These are phyloP conservation scores for Macrolepiota dolichaula DNA, from an alignment of 768 basidiomycete genomes.

Conservation along the genomic window DNA sequence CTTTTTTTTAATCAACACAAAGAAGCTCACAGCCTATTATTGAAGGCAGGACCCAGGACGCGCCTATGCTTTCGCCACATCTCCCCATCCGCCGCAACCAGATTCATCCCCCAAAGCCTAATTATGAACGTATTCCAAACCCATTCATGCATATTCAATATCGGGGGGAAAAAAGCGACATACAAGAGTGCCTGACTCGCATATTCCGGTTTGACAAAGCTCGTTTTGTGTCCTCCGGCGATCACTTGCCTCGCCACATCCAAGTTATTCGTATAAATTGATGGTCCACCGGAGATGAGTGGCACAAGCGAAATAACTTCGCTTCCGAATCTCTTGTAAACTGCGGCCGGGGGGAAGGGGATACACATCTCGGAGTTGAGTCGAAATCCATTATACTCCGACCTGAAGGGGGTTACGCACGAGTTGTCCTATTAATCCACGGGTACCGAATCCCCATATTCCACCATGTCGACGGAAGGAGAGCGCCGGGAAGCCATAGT, in stretches of 20 bases:
- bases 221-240: slow-evolving; percentile 33
- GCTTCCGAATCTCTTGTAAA: slow-evolving; percentile 30
- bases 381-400: neutral
- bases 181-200: slow-evolving; percentile 30
- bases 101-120: slow-evolving; percentile 44
- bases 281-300: slow-evolving; percentile 31
- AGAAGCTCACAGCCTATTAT: slow-evolving; percentile 30
- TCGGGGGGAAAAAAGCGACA: slow-evolving; percentile 15
- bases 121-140: neutral
- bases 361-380: neutral
- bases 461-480: slow-evolving; percentile 40
- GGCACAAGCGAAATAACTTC: slow-evolving; percentile 41
- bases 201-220: slow-evolving; percentile 35
- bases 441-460: slow-evolving; percentile 33
- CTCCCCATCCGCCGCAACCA: slow-evolving; percentile 41
- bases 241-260: slow-evolving; percentile 44
- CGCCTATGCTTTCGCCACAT: slow-evolving; percentile 44
- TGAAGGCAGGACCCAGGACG: slow-evolving; percentile 43
- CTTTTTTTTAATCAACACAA: neutral
- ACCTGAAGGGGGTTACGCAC: slow-evolving; percentile 22
- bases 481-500: slow-evolving; percentile 30
- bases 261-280: slow-evolving; percentile 41
- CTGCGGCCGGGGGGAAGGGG: slow-evolving; percentile 21
- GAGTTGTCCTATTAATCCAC: slow-evolving; percentile 33
- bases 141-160: neutral